Evolutionary conservation across 2,329 filamentous ascomycete species (phyloP).

Genomic region (Phoma sp.): DNA sequence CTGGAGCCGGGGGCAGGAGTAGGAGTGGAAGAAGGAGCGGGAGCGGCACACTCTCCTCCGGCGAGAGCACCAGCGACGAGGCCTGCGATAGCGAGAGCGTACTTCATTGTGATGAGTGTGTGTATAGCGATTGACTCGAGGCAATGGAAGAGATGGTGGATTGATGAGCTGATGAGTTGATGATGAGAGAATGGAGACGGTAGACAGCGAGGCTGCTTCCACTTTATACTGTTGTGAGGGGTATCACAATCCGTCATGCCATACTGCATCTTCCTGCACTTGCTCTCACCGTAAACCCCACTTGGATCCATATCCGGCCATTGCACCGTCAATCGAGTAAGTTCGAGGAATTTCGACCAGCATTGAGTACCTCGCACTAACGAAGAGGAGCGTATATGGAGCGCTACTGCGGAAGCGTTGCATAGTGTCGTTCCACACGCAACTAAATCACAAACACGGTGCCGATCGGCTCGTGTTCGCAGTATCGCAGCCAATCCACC

Average conservation of each 20-base stretch:
- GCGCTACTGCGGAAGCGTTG: constrained; percentile 13
- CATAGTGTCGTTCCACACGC: constrained; percentile 14
- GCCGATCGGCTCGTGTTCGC: constrained; percentile 20
- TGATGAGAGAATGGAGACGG: not conserved
- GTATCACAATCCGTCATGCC: not conserved
- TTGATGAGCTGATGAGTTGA: not conserved
- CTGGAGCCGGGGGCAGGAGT: constrained; percentile 5
- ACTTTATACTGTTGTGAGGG: constrained; percentile 10
- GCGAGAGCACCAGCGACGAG: constrained; percentile 35
- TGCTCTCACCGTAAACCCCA: constrained; percentile 1
- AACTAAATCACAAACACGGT: constrained; percentile 16
- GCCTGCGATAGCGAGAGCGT: constrained; percentile 34
- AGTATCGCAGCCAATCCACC: constrained; percentile 7
- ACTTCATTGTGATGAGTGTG: constrained; percentile 41
- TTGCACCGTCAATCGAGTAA: constrained; percentile 3
- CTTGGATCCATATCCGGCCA: not conserved
- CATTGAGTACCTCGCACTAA: constrained; percentile 2
- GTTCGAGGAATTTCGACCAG: not conserved
- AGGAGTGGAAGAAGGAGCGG: constrained; percentile 6
- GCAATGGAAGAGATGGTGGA: not conserved
- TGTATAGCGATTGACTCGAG: not conserved
- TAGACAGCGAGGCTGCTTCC: constrained; percentile 2
- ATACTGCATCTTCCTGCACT: constrained; percentile 1
- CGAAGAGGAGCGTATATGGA: not conserved
- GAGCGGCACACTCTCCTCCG: constrained; percentile 18